Evolutionary conservation across 2,329 filamentous ascomycete species (phyloP), one percentile per base, ranked within the genome.

Genomic region (Diaporthe australafricana): DNA sequence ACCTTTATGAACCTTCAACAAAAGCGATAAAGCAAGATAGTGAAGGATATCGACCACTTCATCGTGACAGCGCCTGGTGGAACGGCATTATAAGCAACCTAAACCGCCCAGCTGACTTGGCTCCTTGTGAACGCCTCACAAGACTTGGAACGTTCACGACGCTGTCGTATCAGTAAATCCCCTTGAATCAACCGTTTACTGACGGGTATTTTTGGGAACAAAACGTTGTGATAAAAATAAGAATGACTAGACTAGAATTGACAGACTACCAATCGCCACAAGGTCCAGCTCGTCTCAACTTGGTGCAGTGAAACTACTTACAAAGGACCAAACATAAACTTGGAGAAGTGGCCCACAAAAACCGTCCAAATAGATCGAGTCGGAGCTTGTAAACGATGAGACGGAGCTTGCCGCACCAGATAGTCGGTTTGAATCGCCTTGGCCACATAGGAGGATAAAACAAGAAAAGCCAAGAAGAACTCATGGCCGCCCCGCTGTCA

Each of bases 381-480:
- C 14, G 20, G 42, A 48, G 60, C 42, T 63, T 63, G 60, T 63
- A 27, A 7, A 22, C 8, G 42, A 63, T 63, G 60, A 63, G 60
- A 50, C 60, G 60, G 42, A 25, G 60, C 42, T 8, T 63, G 42
- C 60, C 60, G 60, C 42, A 48, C 48, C 12, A 63, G 60, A 63
- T 48, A 17, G 27, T 25, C 9, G 22, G 60, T 17, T n/a, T 25
- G 17, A 25, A 35, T 45, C 30, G 27, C n/a, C 60, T 35, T 35
- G 27, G 60, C 60, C 27, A 20, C 17, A 27, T 12, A 35, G 25
- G 11, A 12, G 11, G 14, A n/a, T 11, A 11, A n/a, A 17, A 22
- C 40, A 62, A 62, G 40, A 62, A 14, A 16, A 12, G 57, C 57
- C 57, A 62, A 62, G 57, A 62, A 62, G 57, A 8, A 40, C 8